Base-by-base conservation (phyloP, 2,329 filamentous ascomycete genomes). In the Chaetomium sp. region DNA sequence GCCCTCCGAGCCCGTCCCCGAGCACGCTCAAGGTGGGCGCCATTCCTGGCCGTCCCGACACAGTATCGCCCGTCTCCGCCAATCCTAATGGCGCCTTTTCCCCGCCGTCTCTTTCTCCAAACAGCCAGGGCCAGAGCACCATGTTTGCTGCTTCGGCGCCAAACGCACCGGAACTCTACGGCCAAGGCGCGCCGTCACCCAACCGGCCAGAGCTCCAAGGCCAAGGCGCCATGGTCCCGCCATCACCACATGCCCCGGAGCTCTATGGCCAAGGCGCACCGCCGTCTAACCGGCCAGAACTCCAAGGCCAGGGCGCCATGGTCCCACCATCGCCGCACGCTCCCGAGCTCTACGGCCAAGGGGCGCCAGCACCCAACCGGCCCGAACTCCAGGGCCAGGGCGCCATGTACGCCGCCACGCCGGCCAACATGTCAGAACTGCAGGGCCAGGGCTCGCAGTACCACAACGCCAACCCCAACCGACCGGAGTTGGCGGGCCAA, bases 1-100 rank as follows among this genome's bases (percentile, higher is more conserved):
- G 72, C 3, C 70, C 74, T 1, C 67, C 72, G 21, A 77, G 73
- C 62, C 76, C 74, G 12, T 70, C 70, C 27, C 68, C 71, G 5
- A 76, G 74, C 63, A 68, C 67, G 3, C 67, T 70, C 38, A 72
- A 74, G 47, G 63, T 59, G 49, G 60, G 58, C 56, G 29, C 67
- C 57, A 13, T 55, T 61, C 23, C 69, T 19, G 29, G 68, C 54
- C 21, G 73, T 65, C 53, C 66, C 63, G 59, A 72, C 64, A 67
- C 64, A 64, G 53, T 74, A 23, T 74, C 74, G 23, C 71, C 71
- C 29, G 51, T 71, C 53, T 71, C 76, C 57, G 62, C 72, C 61
- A 71, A 73, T 31, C 65, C 66, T 27, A 66, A 66, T 0, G 69
- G 68, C 35, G 57, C 61, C 10, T 62, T 45, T 35, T 16, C 63